These are phyloP conservation scores for Dryas octopetala DNA, from an alignment of 306 rosid genomes.

Conservation along the genomic window DNA sequence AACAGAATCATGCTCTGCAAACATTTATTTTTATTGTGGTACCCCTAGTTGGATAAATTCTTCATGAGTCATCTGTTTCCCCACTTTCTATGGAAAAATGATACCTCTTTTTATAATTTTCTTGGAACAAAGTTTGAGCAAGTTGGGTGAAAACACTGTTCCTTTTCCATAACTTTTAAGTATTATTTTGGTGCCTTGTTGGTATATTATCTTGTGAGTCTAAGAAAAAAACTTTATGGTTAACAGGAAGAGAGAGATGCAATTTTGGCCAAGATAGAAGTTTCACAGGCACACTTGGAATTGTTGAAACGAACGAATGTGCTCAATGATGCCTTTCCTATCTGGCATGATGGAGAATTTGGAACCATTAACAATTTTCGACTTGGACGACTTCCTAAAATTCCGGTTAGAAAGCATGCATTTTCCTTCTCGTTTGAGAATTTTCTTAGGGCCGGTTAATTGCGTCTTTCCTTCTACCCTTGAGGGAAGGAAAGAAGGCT, in stretches of 20 bases:
- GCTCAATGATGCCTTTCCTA: slow-evolving; percentile 93
- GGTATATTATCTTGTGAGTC: neutral
- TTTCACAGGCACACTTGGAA: slow-evolving; percentile 95
- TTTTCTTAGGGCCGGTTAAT: slow-evolving; percentile 12
- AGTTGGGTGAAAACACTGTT: slow-evolving; percentile 17
- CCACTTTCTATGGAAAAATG: neutral
- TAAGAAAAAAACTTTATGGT: slow-evolving; percentile 27
- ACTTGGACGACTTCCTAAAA: slow-evolving; percentile 95
- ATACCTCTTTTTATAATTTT: neutral
- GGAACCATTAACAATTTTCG: slow-evolving; percentile 97
- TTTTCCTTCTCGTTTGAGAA: slow-evolving; percentile 18
- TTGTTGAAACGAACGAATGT: slow-evolving; percentile 88
- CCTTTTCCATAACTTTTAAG: neutral
- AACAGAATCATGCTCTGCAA: neutral
- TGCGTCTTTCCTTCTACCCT: slow-evolving; percentile 11
- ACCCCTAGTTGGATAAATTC: neutral
- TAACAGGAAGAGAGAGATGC: slow-evolving; percentile 98
- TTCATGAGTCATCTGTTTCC: neutral
- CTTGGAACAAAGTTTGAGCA: slow-evolving; percentile 22
- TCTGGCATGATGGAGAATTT: slow-evolving; percentile 94
- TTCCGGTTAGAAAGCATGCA: slow-evolving; percentile 60
- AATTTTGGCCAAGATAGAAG: slow-evolving; percentile 88
- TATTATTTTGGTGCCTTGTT: neutral
- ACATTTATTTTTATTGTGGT: neutral
- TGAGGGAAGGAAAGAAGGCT: slow-evolving; percentile 23